A percentile compares a stretch with the other conserved stretches of the same genome.
Conservation (phyloP, 2,329 filamentous ascomycete genomes). For the Verticillium dahliae region DNA sequence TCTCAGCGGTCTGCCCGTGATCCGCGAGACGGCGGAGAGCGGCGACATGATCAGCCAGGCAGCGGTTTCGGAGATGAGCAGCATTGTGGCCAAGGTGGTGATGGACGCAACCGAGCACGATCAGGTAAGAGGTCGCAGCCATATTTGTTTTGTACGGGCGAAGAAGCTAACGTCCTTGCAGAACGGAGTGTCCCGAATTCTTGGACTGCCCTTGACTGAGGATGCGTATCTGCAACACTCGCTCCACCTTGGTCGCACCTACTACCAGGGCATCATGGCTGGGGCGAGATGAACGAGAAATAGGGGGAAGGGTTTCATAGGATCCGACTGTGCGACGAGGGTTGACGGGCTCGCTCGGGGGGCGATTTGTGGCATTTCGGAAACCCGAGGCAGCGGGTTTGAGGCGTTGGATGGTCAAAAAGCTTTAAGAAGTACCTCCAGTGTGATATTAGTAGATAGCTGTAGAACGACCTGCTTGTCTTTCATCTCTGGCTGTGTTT, state of each 20-base stretch:
- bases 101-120: slow-evolving; percentile 47
- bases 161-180: slow-evolving; percentile 17
- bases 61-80: slow-evolving; percentile 76
- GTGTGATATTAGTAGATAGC: not conserved
- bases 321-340: not conserved
- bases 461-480: not conserved
- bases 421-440: not conserved
- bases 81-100: slow-evolving; percentile 62
- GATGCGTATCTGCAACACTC: slow-evolving; percentile 67
- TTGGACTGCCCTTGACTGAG: slow-evolving; percentile 62
- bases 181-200: slow-evolving; percentile 40
- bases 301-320: not conserved
- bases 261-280: slow-evolving; percentile 60
- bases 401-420: not conserved
- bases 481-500: too few species aligned
- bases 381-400: not conserved
- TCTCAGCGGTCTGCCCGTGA: slow-evolving; percentile 48
- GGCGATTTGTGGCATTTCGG: not conserved
- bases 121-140: slow-evolving; percentile 37
- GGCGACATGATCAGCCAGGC: slow-evolving; percentile 52
- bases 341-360: not conserved
- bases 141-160: not conserved
- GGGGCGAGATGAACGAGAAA: slow-evolving; percentile 6
- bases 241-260: slow-evolving; percentile 60
- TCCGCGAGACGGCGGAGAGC: slow-evolving; percentile 35